A percentile compares a stretch with the other conserved stretches of the same genome.
These are phyloP conservation scores for Kodamaea fukazawae DNA, from an alignment of 805 yeast species.

Conservation along the genomic window DNA sequence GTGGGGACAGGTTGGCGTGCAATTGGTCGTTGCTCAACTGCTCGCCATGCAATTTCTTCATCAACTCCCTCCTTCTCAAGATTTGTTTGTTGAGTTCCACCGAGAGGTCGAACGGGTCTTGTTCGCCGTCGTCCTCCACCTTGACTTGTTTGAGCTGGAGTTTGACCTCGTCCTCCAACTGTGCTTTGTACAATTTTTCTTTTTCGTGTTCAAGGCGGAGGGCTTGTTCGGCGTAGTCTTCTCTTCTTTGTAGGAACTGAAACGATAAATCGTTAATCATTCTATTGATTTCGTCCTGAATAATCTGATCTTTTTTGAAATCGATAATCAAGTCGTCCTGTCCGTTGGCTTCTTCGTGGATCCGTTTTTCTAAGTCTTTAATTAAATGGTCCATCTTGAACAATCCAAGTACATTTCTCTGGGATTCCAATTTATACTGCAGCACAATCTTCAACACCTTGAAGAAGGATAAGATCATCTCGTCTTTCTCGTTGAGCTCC, in stretches of 20 bases:
- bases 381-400: slow-evolving; percentile 34
- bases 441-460: slow-evolving; percentile 23
- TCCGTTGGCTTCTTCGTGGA: slow-evolving; percentile 8
- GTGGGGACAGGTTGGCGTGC: background rate
- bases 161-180: slow-evolving; percentile 4
- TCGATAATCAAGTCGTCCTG: slow-evolving; percentile 21
- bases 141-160: background rate
- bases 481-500: slow-evolving; percentile 38
- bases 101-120: slow-evolving; percentile 18
- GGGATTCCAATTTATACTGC: slow-evolving; percentile 28
- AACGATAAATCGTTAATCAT: slow-evolving; percentile 38
- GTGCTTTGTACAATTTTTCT: slow-evolving; percentile 13
- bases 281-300: slow-evolving; percentile 42
- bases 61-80: slow-evolving; percentile 18
- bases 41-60: slow-evolving; percentile 16
- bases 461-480: slow-evolving; percentile 25
- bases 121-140: background rate
- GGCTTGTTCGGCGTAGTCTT: slow-evolving; percentile 23
- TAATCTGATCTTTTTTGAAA: slow-evolving; percentile 27
- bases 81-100: slow-evolving; percentile 28
- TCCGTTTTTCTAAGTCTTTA: slow-evolving; percentile 23
- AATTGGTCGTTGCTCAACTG: slow-evolving; percentile 22
- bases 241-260: slow-evolving; percentile 31
- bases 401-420: slow-evolving; percentile 23
- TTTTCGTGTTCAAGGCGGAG: slow-evolving; percentile 10